Conservation (phyloP, 2,329 filamentous ascomycete genomes). For the Paraconiothyrium brasiliense region DNA sequence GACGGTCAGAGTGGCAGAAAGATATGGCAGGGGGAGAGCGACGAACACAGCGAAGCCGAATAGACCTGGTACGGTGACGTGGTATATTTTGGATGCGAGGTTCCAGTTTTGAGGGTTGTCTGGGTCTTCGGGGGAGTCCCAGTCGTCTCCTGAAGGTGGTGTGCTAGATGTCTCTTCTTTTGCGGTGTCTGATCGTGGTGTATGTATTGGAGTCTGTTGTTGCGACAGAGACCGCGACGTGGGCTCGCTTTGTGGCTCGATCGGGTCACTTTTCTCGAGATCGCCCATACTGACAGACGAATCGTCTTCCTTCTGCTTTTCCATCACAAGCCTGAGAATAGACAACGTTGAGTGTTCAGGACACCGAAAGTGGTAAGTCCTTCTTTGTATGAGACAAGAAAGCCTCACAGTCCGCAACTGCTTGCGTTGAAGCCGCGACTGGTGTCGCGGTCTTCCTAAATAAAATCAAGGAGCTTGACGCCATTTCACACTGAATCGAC, state of each 20-base stretch:
- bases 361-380: neutral
- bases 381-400: neutral
- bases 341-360: neutral
- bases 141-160: neutral
- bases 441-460: neutral
- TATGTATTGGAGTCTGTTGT: too few relatives aligned
- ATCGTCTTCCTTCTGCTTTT: neutral
- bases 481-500: neutral
- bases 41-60: constrained; percentile 51
- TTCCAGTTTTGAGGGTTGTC: constrained; percentile 53
- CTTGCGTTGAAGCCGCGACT: neutral
- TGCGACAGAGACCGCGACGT: neutral
- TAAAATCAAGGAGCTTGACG: neutral
- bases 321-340: neutral
- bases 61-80: constrained; percentile 45
- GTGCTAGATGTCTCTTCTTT: neutral
- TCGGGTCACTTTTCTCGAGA: neutral
- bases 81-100: constrained; percentile 34
- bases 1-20: constrained; percentile 6
- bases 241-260: neutral
- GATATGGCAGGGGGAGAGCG: neutral
- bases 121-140: constrained; percentile 28
- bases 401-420: neutral
- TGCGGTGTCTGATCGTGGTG: neutral
- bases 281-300: neutral